These are phyloP conservation scores for Aspergillus leporis DNA, from an alignment of 495 filamentous ascomycete species.

Conservation along the genomic window DNA sequence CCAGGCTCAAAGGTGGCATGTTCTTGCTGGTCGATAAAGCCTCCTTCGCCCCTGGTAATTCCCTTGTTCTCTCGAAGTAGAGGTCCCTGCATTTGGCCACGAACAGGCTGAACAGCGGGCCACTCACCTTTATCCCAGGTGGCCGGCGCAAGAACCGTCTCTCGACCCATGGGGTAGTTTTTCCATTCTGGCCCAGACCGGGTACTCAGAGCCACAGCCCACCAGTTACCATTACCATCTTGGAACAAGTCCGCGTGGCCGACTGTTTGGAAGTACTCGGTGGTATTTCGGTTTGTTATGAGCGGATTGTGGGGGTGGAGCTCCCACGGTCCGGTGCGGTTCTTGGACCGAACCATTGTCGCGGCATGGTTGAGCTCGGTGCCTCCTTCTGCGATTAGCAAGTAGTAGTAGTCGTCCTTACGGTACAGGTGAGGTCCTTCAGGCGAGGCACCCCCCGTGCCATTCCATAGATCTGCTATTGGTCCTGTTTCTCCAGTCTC, in stretches of 20 bases:
- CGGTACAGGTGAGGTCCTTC: conserved; percentile 65
- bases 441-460: conserved; percentile 46
- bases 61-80: neutral
- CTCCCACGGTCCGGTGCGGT: conserved; percentile 54
- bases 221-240: conserved; percentile 54
- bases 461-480: conserved; percentile 46
- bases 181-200: conserved; percentile 29
- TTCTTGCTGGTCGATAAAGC: conserved; percentile 9
- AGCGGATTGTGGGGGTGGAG: conserved; percentile 54
- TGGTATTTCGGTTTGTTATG: conserved; percentile 51
- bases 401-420: conserved; percentile 63
- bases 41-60: neutral
- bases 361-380: conserved; percentile 54
- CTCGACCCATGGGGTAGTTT: conserved; percentile 62
- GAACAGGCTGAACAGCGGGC: conserved; percentile 32
- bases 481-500: conserved; percentile 39
- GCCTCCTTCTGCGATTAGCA: conserved; percentile 63
- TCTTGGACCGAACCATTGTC: conserved; percentile 54
- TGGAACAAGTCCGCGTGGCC: conserved; percentile 44
- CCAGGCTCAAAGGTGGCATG: conserved; percentile 13
- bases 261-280: conserved; percentile 36
- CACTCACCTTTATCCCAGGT: conserved; percentile 43
- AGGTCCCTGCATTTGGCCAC: conserved; percentile 13
- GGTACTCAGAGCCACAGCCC: conserved; percentile 51
- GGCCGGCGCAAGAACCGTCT: conserved; percentile 56